Base-by-base conservation (phyloP, 139 green algal species). In the Chlorella sorokiniana region DNA sequence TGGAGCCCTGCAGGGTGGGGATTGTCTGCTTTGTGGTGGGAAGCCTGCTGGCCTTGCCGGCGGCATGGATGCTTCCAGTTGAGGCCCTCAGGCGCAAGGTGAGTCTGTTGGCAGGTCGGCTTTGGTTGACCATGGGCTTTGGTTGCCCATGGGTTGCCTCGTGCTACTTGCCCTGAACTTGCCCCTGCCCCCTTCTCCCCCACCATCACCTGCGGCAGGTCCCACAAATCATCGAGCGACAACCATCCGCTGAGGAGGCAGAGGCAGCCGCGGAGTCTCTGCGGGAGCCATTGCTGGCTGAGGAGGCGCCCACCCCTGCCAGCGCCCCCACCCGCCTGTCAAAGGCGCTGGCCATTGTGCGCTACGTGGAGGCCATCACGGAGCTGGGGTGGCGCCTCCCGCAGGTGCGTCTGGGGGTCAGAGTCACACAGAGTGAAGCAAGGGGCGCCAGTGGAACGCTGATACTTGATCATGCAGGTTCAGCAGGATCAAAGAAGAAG, bases 361-460 rank as follows among this genome's bases (percentile, higher is more conserved):
- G 75, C 45, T 78, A 48, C 18, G 69, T 80, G 1, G 73, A 80
- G 38, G 54, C 73, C 25, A 80, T 80, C 73, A 80, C 73, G 5
- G 73, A 80, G 73, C 27, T 80, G 38, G 73, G 73, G 73, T 69
- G 27, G 54, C 54, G 10, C 52, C 54, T 20, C 54, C 54, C 3
- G 23, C 73, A n/a, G n/a, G n/a, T n/a, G n/a, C n/a, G n/a, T n/a
- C n/a, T n/a, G n/a, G n/a, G n/a, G n/a, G n/a, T n/a, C n/a, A n/a
- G n/a, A n/a, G n/a, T n/a, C n/a, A n/a, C n/a, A n/a, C n/a, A n/a
- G n/a, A n/a, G n/a, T n/a, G n/a, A n/a, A n/a, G n/a, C n/a, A n/a
- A n/a, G n/a, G n/a, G n/a, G n/a, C n/a, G n/a, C n/a, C n/a, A n/a
- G n/a, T n/a, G n/a, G n/a, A n/a, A n/a, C n/a, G n/a, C n/a, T n/a